Evolutionary conservation across 352 stramenopile genomes (phyloP).

Genomic region (Elongisporangium prolatum): DNA sequence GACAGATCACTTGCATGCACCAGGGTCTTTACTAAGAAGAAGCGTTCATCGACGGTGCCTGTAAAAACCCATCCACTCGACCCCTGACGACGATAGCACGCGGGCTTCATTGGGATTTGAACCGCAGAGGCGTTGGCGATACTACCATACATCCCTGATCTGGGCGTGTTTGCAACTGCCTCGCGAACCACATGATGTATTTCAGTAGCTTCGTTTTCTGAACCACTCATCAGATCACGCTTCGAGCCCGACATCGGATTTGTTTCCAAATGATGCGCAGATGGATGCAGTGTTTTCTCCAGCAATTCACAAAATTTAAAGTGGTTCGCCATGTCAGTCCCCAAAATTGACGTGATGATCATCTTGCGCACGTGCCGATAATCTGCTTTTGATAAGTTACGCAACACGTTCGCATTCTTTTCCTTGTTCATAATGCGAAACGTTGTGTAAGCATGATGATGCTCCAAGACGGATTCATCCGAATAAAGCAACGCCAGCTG

Average conservation of each 20-base stretch:
- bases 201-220: conserved; percentile 8
- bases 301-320: conserved; percentile 82
- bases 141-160: conserved; percentile 7
- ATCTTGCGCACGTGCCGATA: conserved; percentile 84
- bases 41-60: conserved; percentile 65
- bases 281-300: conserved; percentile 62
- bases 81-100: neutral
- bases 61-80: conserved; percentile 46
- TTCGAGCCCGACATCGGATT: conserved; percentile 33
- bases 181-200: conserved; percentile 54
- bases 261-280: conserved; percentile 43
- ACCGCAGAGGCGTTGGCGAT: neutral
- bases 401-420: conserved; percentile 84
- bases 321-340: conserved; percentile 90
- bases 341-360: conserved; percentile 84
- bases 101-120: neutral
- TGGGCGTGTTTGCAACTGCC: conserved; percentile 37
- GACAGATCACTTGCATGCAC: conserved; percentile 86
- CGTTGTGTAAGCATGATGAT: conserved; percentile 84
- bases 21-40: conserved; percentile 82
- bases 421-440: conserved; percentile 83
- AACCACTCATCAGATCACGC: conserved; percentile 26
- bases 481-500: conserved; percentile 84
- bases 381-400: conserved; percentile 61
- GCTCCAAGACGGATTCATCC: conserved; percentile 88